Conservation (phyloP, 2,329 filamentous ascomycete species). For the Rutstroemia sp. region DNA sequence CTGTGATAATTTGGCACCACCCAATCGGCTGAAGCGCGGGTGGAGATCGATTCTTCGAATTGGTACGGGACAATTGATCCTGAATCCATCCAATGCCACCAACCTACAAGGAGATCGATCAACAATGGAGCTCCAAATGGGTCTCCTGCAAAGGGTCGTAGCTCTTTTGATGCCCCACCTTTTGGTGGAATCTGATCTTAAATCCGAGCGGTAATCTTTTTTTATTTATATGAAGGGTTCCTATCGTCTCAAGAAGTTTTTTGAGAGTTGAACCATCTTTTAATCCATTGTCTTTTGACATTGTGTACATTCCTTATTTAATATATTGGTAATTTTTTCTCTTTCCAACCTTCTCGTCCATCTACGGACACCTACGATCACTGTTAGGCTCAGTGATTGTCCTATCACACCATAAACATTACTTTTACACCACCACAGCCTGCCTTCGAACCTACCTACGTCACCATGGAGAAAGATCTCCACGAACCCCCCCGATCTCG, state of each 20-base stretch:
- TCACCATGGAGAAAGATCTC: constrained; percentile 3
- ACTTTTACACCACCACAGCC: not conserved
- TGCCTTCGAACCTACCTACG: not conserved
- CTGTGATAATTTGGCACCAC: too few species aligned
- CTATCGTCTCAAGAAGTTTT: not conserved
- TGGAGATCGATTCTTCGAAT: too few species aligned
- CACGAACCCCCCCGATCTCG: not conserved
- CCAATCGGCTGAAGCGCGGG: too few species aligned
- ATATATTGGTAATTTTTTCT: not conserved
- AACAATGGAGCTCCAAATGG: not conserved
- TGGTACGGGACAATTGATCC: too few species aligned
- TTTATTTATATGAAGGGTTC: not conserved
- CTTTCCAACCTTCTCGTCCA: not conserved
- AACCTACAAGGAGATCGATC: not conserved
- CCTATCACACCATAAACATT: not conserved
- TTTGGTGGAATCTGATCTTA: not conserved
- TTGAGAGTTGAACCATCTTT: not conserved
- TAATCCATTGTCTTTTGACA: not conserved
- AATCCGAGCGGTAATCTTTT: not conserved
- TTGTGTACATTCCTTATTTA: not conserved
- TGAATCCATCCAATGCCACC: too few species aligned
- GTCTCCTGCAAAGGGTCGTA: not conserved
- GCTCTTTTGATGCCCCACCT: not conserved
- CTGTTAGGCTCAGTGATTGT: not conserved
- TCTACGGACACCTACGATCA: not conserved